A percentile compares a stretch with the other conserved stretches of the same genome.
phyloP scores from a whole-genome alignment of 345 rosid species.

The Eucalyptus cladocalyx region DNA sequence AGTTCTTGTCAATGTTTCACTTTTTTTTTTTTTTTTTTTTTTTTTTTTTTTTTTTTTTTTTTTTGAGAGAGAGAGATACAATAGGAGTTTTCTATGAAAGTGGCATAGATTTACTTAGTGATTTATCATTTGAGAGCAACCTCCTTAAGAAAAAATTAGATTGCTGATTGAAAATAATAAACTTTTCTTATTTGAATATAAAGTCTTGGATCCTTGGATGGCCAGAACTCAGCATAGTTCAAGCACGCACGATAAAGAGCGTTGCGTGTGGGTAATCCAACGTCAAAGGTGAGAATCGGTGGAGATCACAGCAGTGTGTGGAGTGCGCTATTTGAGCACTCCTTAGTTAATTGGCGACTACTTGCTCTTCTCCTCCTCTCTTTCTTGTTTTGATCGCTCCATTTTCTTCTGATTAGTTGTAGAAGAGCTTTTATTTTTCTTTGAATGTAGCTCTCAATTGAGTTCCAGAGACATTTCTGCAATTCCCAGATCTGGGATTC shows the following conservation, averaged over 20 bases:
- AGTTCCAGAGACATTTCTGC: not conserved
- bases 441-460: not conserved
- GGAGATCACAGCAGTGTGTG: not conserved
- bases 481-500: not conserved
- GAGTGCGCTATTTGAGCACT: not conserved
- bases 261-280: not conserved
- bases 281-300: not conserved
- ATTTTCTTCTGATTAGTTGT: not conserved
- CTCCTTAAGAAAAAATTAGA: too few species aligned
- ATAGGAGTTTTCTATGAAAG: too few species aligned
- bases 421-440: not conserved
- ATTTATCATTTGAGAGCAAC: too few species aligned
- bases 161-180: too few species aligned
- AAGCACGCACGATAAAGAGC: not conserved
- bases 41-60: rapidly evolving
- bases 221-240: not conserved
- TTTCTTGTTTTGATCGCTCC: not conserved
- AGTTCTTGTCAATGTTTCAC: not conserved
- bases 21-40: too few species aligned
- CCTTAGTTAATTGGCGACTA: not conserved
- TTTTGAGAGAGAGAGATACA: too few species aligned
- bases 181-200: too few species aligned
- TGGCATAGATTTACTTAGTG: too few species aligned
- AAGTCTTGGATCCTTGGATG: not conserved
- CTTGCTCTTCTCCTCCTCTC: not conserved